These are phyloP conservation scores for Fusarium fujikuroi DNA, from an alignment of 2,329 filamentous ascomycete genomes.

Conservation along the genomic window DNA sequence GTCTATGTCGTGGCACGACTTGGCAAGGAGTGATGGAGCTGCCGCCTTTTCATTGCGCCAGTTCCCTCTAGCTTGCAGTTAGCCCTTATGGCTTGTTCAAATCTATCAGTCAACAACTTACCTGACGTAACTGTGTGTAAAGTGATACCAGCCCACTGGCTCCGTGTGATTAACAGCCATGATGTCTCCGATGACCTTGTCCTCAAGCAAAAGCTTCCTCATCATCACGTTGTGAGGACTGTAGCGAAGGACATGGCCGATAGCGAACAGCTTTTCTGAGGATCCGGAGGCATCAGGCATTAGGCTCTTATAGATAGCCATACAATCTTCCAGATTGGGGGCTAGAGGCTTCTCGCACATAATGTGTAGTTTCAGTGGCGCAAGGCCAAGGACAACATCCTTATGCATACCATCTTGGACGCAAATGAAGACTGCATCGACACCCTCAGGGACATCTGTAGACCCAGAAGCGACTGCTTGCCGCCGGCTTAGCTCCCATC, in stretches of 20 bases:
- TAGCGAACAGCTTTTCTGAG: background rate
- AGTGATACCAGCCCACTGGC: background rate
- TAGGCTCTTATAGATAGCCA: background rate
- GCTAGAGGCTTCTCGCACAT: constrained; percentile 1
- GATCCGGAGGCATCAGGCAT: background rate
- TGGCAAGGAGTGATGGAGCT: background rate
- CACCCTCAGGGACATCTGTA: background rate
- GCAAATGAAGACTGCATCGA: background rate
- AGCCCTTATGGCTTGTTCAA: background rate
- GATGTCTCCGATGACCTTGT: background rate
- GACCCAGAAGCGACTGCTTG: background rate
- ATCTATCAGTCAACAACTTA: background rate
- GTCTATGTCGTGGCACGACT: background rate
- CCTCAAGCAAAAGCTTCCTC: background rate
- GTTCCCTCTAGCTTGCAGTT: background rate
- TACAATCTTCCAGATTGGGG: background rate
- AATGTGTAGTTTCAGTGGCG: background rate
- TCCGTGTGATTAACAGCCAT: background rate
- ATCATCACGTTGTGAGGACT: background rate
- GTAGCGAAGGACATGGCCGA: background rate
- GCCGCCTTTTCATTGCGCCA: background rate
- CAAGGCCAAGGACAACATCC: background rate
- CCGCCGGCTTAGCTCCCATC: background rate
- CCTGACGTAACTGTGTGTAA: background rate
- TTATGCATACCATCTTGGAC: background rate